Conservation (phyloP, 345 rosid species). For the Sonneratia caseolaris region DNA sequence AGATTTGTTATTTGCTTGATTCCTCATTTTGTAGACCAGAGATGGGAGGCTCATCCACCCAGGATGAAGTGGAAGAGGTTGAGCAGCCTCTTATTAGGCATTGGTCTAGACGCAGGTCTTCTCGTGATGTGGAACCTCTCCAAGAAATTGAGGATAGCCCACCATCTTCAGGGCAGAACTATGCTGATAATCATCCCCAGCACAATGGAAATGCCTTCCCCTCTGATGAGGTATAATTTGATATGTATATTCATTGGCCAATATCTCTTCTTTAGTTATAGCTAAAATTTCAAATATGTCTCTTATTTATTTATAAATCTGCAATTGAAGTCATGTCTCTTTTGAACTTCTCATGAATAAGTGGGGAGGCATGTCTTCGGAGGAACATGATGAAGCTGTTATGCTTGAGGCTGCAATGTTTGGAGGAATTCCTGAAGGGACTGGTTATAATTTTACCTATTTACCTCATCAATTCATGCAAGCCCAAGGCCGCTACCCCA, state of each 20-base stretch:
- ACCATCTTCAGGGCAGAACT: conserved; percentile 44
- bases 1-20: background rate
- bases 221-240: conserved; percentile 55
- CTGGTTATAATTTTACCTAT: conserved; percentile 48
- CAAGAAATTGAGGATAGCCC: conserved; percentile 37
- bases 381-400: conserved; percentile 98
- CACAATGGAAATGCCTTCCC: conserved; percentile 45
- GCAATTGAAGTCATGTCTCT: conserved; percentile 7
- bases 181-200: conserved; percentile 25
- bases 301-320: background rate
- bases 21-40: conserved; percentile 35
- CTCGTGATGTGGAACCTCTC: conserved; percentile 36
- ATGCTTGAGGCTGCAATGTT: conserved; percentile 99
- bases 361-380: conserved; percentile 99
- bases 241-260: background rate
- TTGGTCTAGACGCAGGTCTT: conserved; percentile 45
- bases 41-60: conserved; percentile 55
- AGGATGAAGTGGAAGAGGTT: conserved; percentile 62
- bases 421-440: conserved; percentile 87
- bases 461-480: conserved; percentile 59
- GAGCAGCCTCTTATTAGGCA: conserved; percentile 70
- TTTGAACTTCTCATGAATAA: conserved; percentile 19
- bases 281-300: background rate
- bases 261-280: conserved; percentile 3
- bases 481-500: conserved; percentile 34